phyloP scores from a whole-genome alignment of 2,329 filamentous ascomycete species.

The Cladosporium oxysporum region DNA sequence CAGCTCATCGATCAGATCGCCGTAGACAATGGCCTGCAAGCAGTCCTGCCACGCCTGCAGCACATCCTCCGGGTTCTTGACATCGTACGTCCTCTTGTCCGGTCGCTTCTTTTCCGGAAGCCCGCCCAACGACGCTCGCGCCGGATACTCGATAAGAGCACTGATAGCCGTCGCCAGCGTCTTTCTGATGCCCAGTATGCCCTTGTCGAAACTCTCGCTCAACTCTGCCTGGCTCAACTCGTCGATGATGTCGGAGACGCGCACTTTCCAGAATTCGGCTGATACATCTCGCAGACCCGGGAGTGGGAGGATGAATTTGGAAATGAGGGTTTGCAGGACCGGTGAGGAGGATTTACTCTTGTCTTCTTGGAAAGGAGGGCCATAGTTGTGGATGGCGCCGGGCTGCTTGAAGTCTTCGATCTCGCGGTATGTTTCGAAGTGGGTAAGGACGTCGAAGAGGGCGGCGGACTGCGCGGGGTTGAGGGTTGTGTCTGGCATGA shows the following conservation, averaged over 20 bases:
- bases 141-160: slow-evolving; percentile 68
- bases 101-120: slow-evolving; percentile 43
- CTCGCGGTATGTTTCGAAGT: slow-evolving; percentile 62
- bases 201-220: slow-evolving; percentile 82
- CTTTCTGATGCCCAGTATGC: slow-evolving; percentile 71
- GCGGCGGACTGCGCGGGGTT: slow-evolving; percentile 51
- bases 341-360: slow-evolving; percentile 48
- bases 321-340: slow-evolving; percentile 68
- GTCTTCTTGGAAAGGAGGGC: slow-evolving; percentile 64
- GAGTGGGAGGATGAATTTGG: slow-evolving; percentile 63
- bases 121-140: slow-evolving; percentile 66
- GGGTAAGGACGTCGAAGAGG: slow-evolving; percentile 57
- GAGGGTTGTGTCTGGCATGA: slow-evolving; percentile 14
- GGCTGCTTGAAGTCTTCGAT: slow-evolving; percentile 71
- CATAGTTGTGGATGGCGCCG: slow-evolving; percentile 65
- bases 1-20: slow-evolving; percentile 64
- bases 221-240: slow-evolving; percentile 68
- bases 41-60: slow-evolving; percentile 66
- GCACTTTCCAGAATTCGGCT: slow-evolving; percentile 65
- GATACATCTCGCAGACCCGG: slow-evolving; percentile 67
- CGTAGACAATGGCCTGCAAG: slow-evolving; percentile 67
- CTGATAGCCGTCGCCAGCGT: slow-evolving; percentile 72
- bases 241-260: slow-evolving; percentile 60
- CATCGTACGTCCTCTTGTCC: slow-evolving; percentile 55
- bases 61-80: slow-evolving; percentile 61